Base-by-base conservation (phyloP, 1,284 basidiomycete species). In the Volvariella surrecta region DNA sequence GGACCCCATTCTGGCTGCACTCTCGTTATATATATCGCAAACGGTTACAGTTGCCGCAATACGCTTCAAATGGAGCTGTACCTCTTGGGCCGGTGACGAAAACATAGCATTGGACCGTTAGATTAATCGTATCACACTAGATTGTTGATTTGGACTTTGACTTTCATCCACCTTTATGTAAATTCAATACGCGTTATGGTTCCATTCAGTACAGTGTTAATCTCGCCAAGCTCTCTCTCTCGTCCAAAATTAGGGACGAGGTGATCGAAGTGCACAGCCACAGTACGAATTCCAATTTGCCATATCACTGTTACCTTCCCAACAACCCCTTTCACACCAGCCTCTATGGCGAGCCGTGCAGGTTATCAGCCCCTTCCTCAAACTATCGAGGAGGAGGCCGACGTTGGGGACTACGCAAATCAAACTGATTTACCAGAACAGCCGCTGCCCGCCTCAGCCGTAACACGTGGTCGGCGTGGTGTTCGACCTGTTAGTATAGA, bases 361-460 rank as follows among this genome's bases (percentile, higher is more conserved):
- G 82, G 79, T 39, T 89, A 89, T 51, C 78, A 85, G 53, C 79
- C 74, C 4, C 64, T 89, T 44, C 60, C 76, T 0, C 79, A 83
- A 57, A 66, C 67, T 16, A 61, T 59, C 18, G 78, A 81, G 39
- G 78, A 77, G 42, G 78, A 79, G 48, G 58, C 62, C 10, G 76
- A 77, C 41, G 66, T 73, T 44, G 70, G 59, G 28, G 68, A 70
- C 28, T 58, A 49, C 58, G 42, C 52, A 64, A 49, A 54, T 45
- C 6, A 28, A 28, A 11, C 24, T 11, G 11, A 28, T 11, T 6
- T 6, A 6, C 11, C 24, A 11, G 6, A 28, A 11, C 11, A 6
- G 24, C 54, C 54, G 38, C n/a, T 8, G 6, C 34, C 34, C 4
- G 13, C 34, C 48, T 48, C 21, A 50, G 48, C 16, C 32, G 61